Evolutionary conservation across 345 rosid species (phyloP).

Genomic region (Linum tenue): DNA sequence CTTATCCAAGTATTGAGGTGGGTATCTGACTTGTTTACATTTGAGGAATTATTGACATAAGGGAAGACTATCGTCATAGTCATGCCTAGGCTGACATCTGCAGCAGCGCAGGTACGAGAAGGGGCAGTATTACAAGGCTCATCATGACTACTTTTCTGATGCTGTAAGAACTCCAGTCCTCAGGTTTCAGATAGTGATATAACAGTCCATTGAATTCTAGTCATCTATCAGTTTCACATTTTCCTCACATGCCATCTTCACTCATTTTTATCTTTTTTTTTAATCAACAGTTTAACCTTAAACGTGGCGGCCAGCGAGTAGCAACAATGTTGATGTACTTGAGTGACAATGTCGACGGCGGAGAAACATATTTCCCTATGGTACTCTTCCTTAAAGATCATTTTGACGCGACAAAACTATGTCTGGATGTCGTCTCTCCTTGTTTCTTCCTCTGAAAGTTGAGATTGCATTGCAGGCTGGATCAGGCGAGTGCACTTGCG

Average conservation of each 20-base stretch:
- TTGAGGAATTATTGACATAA: slow-evolving; percentile 9
- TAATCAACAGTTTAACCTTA: slow-evolving; percentile 68
- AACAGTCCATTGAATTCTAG: neutral
- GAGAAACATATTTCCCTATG: slow-evolving; percentile 94
- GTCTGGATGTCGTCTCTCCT: neutral
- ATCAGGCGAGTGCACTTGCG: slow-evolving; percentile 70
- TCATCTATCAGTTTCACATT: neutral
- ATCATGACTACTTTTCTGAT: slow-evolving; percentile 88
- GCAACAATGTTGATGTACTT: slow-evolving; percentile 95
- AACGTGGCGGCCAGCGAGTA: slow-evolving; percentile 86
- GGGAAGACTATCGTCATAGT: slow-evolving; percentile 24
- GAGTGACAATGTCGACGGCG: slow-evolving; percentile 82
- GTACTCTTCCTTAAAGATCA: slow-evolving; percentile 28
- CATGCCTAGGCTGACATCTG: slow-evolving; percentile 47
- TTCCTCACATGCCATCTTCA: neutral
- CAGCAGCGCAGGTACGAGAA: slow-evolving; percentile 89
- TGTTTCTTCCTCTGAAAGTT: neutral
- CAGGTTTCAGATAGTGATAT: neutral
- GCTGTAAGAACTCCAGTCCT: slow-evolving; percentile 40
- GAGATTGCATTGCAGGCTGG: slow-evolving; percentile 61
- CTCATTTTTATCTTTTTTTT: neutral
- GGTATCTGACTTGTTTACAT: slow-evolving; percentile 20
- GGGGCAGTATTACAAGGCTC: slow-evolving; percentile 80
- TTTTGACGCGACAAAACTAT: neutral
- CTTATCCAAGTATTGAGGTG: slow-evolving; percentile 91